Base-by-base conservation (phyloP, 1,284 basidiomycete species). In the Phellopilus nigrolimitatus region DNA sequence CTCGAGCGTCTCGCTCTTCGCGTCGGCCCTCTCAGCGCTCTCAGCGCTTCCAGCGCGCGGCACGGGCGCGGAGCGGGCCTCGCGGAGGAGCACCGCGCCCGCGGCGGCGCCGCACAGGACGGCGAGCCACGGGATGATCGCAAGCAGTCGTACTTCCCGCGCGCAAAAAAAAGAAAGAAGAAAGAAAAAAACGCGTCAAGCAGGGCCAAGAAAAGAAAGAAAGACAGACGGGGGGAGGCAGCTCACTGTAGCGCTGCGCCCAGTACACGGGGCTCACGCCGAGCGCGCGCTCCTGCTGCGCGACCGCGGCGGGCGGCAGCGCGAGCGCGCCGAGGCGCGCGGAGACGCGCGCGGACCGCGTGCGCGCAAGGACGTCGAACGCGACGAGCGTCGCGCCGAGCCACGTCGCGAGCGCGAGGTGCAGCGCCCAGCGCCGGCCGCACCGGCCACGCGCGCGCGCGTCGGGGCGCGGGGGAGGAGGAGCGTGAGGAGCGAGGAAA, bases 301-400 rank as follows among this genome's bases (percentile, higher is more conserved):
- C 62, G 30, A 84, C 65, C 3, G 71, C 24, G 2, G 57, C 48
- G 3, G 64, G 60, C 1, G 77, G 71, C 8, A 84, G 51, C 25
- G 64, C 57, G 1, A 67, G 24, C 4, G 60, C 63, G 4, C 63
- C 66, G 43, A 80, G 50, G 39, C 64, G 70, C 4, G 76, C 80
- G 15, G 62, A 61, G 49, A 83, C 67, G 36, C 66, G 64, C 10
- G 75, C 79, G 27, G 63, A 60, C n/a, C 71, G 66, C 41, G 67
- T 80, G 15, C 71, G 71, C 56, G 76, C 76, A 62, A 75, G 76
- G 59, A 70, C 60, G 37, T 76, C 76, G 63, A 73, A 79, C 1
- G 80, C 71, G 17, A 82, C 68, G 47, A 77, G 66, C 17, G 71
- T 64, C 4, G 75, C 79, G 58, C 84, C 71, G 38, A 83, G 64